phyloP scores from a whole-genome alignment of 2,329 filamentous ascomycete species.

The Trichophyton verrucosum region DNA sequence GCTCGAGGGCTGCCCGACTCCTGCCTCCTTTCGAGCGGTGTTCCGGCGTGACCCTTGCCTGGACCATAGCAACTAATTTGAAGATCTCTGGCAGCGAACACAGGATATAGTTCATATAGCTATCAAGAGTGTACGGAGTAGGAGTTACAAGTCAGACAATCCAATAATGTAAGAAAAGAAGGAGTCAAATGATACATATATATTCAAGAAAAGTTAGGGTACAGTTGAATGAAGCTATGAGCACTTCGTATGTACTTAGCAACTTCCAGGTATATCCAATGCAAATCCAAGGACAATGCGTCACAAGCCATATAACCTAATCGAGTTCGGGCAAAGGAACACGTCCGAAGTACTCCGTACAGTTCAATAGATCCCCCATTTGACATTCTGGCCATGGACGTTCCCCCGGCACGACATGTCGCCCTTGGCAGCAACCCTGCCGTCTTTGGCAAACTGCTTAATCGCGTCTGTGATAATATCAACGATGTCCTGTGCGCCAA shows the following conservation, averaged over 20 bases:
- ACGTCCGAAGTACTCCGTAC: neutral
- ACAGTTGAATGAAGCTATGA: too few species aligned
- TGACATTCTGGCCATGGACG: conserved; percentile 10
- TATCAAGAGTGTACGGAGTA: too few species aligned
- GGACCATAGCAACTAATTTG: too few species aligned
- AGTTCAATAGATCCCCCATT: conserved; percentile 13
- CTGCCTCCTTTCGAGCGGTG: neutral
- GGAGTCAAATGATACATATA: too few species aligned
- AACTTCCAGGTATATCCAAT: neutral
- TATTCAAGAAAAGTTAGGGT: too few species aligned
- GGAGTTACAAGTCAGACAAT: too few species aligned
- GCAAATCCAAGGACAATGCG: neutral
- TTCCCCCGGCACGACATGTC: conserved; percentile 14
- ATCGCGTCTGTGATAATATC: conserved; percentile 12
- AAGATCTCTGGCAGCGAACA: too few species aligned
- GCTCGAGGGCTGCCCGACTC: neutral
- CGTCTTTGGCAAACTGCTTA: conserved; percentile 3
- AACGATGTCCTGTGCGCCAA: conserved; percentile 5
- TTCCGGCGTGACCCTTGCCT: too few species aligned
- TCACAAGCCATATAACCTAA: neutral
- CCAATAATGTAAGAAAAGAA: too few species aligned
- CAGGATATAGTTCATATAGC: too few species aligned
- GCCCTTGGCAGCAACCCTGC: conserved; percentile 13
- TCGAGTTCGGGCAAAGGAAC: neutral
- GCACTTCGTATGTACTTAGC: too few species aligned